Conservation (phyloP, 768 basidiomycete species). For the Suillus occidentalis region DNA sequence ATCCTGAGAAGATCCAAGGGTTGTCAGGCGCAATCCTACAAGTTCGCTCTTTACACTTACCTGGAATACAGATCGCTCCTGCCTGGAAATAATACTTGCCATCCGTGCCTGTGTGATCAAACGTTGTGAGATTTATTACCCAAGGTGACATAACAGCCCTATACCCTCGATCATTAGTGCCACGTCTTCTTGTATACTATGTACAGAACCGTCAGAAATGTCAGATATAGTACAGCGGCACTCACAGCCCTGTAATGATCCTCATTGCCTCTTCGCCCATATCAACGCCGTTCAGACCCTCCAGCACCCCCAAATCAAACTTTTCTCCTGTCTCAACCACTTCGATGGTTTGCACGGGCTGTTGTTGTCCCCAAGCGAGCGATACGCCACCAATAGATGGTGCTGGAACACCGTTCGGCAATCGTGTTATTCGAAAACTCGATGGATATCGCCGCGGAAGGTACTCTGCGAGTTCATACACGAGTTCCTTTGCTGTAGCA, state of each 20-base stretch:
- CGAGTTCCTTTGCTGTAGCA: conserved; percentile 58
- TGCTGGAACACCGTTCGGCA: conserved; percentile 6
- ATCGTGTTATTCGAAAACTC: conserved; percentile 51
- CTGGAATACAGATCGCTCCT: conserved; percentile 66
- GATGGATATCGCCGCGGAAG: conserved; percentile 61
- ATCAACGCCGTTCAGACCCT: conserved; percentile 18
- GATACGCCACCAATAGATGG: conserved; percentile 26
- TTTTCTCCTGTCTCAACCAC: conserved; percentile 49
- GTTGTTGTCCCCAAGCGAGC: conserved; percentile 41
- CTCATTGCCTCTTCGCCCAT: conserved; percentile 54
- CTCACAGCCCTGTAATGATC: conserved; percentile 62
- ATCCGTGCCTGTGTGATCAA: conserved; percentile 48
- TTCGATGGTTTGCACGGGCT: conserved; percentile 51
- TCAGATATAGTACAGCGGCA: conserved; percentile 13
- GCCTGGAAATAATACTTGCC: conserved; percentile 76
- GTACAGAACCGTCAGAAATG: background rate
- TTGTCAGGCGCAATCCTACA: background rate
- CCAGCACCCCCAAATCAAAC: conserved; percentile 46
- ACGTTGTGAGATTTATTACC: conserved; percentile 9
- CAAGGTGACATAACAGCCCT: conserved; percentile 9
- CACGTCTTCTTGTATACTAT: conserved; percentile 56
- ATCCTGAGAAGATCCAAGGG: conserved; percentile 43
- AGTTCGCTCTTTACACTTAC: conserved; percentile 33
- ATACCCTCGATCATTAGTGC: conserved; percentile 62
- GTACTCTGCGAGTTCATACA: conserved; percentile 69